These are phyloP conservation scores for Seiridium cupressi DNA, from an alignment of 2,329 filamentous ascomycete species.

Conservation along the genomic window DNA sequence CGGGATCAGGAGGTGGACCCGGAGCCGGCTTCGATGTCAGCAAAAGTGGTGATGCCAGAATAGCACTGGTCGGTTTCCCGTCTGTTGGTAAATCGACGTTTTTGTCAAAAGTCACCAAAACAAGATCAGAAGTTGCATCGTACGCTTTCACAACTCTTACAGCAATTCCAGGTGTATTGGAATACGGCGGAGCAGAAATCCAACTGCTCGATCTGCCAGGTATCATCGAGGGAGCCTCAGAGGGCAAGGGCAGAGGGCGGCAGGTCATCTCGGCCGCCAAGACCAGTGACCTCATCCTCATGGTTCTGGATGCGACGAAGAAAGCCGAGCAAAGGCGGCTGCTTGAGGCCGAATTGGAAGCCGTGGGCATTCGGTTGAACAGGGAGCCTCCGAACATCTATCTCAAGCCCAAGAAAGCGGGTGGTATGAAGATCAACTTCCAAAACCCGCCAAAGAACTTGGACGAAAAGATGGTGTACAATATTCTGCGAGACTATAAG, in stretches of 20 bases:
- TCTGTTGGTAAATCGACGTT: constrained; percentile 99
- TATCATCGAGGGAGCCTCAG: constrained; percentile 95
- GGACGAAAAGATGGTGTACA: constrained; percentile 97
- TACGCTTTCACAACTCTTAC: constrained; percentile 98
- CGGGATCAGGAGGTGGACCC: constrained; percentile 73
- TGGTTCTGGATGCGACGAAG: constrained; percentile 97
- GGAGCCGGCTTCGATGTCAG: constrained; percentile 90
- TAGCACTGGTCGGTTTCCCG: constrained; percentile 96
- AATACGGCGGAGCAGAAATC: constrained; percentile 97
- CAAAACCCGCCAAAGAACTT: constrained; percentile 82
- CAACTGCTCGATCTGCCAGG: constrained; percentile 96
- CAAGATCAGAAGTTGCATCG: constrained; percentile 90
- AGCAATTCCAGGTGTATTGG: constrained; percentile 93
- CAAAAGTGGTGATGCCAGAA: constrained; percentile 94
- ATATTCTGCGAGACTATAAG: constrained; percentile 97
- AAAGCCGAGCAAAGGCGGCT: constrained; percentile 87
- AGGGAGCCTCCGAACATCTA: constrained; percentile 96
- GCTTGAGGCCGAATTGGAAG: constrained; percentile 88
- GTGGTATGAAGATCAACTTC: constrained; percentile 99
- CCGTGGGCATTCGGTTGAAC: constrained; percentile 92
- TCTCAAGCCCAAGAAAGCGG: constrained; percentile 90
- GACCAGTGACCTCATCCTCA: constrained; percentile 94
- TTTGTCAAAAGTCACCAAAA: constrained; percentile 98
- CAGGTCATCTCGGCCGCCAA: constrained; percentile 98
- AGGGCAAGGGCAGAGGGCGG: constrained; percentile 91